Percentiles rank a stretch among this genome's conserved stretches.
Evolutionary conservation across 2,329 filamentous ascomycete species (phyloP).

Genomic region (Cladosporium colombiae): DNA sequence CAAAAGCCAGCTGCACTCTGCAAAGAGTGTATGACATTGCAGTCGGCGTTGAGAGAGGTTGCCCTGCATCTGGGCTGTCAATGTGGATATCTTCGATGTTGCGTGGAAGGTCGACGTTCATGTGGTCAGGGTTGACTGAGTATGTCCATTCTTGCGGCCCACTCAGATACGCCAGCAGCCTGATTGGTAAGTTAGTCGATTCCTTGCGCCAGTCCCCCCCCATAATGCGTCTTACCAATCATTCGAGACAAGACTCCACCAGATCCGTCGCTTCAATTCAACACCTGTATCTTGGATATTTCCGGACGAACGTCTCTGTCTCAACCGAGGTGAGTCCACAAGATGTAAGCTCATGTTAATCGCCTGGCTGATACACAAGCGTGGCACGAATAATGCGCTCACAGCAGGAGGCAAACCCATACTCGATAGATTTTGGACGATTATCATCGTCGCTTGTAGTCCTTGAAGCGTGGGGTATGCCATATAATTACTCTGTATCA

Average conservation of each 20-base stretch:
- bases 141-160: conserved; percentile 14
- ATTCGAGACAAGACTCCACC: conserved; percentile 12
- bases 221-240: neutral
- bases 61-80: neutral
- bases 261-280: conserved; percentile 9
- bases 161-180: conserved; percentile 3
- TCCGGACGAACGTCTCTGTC: no score
- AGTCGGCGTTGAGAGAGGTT: neutral
- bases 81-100: conserved; percentile 8
- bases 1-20: neutral
- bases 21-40: conserved; percentile 9
- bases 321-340: neutral
- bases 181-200: neutral
- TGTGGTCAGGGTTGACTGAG: neutral
- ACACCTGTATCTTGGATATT: neutral
- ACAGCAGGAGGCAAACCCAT: conserved; percentile 7
- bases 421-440: conserved; percentile 1
- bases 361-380: conserved; percentile 1
- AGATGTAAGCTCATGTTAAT: conserved; percentile 4
- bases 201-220: no score
- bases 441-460: conserved; percentile 7
- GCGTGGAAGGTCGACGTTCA: neutral
- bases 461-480: conserved; percentile 7
- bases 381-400: neutral
- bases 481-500: conserved; percentile 8